Base-by-base conservation (phyloP, 2,329 filamentous ascomycete species). In the Sporothrix humicola region DNA sequence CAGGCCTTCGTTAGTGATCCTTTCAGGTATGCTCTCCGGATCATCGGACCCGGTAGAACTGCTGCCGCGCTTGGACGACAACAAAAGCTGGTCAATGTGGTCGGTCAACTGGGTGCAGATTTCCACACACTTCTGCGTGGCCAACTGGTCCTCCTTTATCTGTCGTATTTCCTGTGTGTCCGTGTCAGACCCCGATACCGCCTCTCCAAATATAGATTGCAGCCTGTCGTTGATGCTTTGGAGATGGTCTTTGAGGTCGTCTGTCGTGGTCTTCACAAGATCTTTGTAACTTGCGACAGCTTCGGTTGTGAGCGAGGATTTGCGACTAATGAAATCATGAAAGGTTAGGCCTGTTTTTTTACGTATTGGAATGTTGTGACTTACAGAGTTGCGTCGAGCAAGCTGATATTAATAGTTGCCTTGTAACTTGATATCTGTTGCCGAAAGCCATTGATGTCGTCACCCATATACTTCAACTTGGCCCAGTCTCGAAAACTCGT, bases 401-500 rank as follows among this genome's bases (percentile, higher is more conserved):
- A 23, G 44, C 37, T 48, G 44, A 66, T 66, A 48, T 23, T 66
- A 66, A 66, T 44, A n/a, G 44, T 66, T 46, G 61, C 42, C 61
- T 66, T 66, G 61, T 66, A 66, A 48, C 44, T 66, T 46, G 61
- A 66, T 44, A 66, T 66, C 37, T 66, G 61, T 48, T 66, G 61
- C 37, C 44, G 61, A 66, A 66, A 66, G 42, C 44, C 61, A 23
- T 66, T 66, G 61, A 66, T 66, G 61, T 66, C 61, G 17, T 66
- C 44, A 48, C 61, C 61, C 61, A 66, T 66, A 26, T 66, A 66
- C 61, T 23, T 66, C 61, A 66, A 66, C 61, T 66, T 66, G 37
- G 61, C 61, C 61, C 61, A 66, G 61, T 66, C 61, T 66, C 61
- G 61, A 66, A 66, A 66, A 23, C 61, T 66, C 61, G 37, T 66